These are phyloP conservation scores for Acidomyces sp. DNA, from an alignment of 495 filamentous ascomycete genomes.

Conservation along the genomic window DNA sequence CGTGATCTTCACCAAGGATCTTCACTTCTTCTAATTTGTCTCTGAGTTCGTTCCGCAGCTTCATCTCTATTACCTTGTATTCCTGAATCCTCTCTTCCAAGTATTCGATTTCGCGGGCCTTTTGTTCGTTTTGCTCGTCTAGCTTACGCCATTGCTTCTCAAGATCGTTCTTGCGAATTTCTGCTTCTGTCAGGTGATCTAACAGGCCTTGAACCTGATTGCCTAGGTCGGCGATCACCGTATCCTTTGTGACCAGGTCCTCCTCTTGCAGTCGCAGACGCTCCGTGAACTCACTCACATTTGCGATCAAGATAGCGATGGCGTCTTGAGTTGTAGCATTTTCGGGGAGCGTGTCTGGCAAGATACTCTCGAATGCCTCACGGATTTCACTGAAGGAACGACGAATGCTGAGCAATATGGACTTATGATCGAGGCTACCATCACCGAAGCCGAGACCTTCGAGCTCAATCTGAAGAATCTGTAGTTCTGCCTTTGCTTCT, in stretches of 20 bases:
- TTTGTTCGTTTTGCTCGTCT: constrained; percentile 35
- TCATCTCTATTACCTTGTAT: constrained; percentile 13
- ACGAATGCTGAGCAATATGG: constrained; percentile 24
- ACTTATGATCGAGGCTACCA: constrained; percentile 6
- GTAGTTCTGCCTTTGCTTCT: constrained; percentile 16
- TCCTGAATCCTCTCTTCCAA: constrained; percentile 19
- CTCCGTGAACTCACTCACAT: constrained; percentile 20
- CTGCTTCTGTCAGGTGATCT: constrained; percentile 20
- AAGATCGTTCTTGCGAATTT: constrained; percentile 26
- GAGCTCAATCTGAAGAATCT: constrained; percentile 24
- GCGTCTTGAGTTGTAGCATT: constrained; percentile 21
- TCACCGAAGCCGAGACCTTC: constrained; percentile 23
- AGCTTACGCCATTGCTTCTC: constrained; percentile 40
- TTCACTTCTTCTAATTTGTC: constrained; percentile 35
- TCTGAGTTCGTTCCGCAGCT: constrained; percentile 39
- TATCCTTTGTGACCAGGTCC: constrained; percentile 15
- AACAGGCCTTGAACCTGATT: constrained; percentile 18
- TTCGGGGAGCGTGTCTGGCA: constrained; percentile 18
- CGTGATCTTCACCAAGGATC: constrained; percentile 16
- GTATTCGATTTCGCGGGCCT: constrained; percentile 32
- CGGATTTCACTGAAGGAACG: constrained; percentile 22
- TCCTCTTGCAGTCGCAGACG: constrained; percentile 15
- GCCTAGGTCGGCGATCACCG: constrained; percentile 7
- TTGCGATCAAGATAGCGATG: constrained; percentile 18
- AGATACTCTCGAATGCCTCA: constrained; percentile 21